Percentiles rank a stretch among this genome's conserved stretches.
Evolutionary conservation across 2,329 filamentous ascomycete genomes (phyloP).

Genomic region (Colletotrichum scovillei): DNA sequence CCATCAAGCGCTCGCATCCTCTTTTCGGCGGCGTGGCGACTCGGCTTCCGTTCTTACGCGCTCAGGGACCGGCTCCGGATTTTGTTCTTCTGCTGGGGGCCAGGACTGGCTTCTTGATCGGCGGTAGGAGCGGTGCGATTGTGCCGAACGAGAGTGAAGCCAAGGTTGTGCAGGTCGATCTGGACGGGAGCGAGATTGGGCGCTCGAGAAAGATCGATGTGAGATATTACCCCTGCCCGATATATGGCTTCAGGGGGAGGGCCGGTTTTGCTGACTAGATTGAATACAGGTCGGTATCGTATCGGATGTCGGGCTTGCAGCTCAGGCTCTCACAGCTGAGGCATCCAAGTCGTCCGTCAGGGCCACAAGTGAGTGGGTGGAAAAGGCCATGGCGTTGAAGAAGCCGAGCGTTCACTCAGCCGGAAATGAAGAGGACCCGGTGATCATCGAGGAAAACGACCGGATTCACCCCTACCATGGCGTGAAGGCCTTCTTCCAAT

Average conservation of each 20-base stretch:
- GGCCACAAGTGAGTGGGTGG: background rate
- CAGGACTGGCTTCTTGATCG: conserved; percentile 15
- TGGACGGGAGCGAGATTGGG: conserved; percentile 19
- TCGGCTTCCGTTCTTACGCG: conserved; percentile 6
- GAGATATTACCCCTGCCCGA: background rate
- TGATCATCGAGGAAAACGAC: background rate
- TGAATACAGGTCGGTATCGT: conserved; percentile 3
- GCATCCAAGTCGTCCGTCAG: background rate
- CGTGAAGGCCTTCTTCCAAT: background rate
- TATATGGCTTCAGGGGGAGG: background rate
- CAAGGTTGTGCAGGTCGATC: conserved; percentile 14
- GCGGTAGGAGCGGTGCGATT: conserved; percentile 7
- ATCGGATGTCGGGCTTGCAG: conserved; percentile 8
- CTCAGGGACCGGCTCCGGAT: conserved; percentile 7
- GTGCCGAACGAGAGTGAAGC: conserved; percentile 12
- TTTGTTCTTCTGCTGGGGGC: conserved; percentile 19
- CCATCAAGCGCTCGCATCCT: background rate
- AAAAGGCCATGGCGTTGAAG: background rate
- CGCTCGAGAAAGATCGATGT: conserved; percentile 18
- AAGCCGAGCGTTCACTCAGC: background rate
- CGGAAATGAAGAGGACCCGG: background rate
- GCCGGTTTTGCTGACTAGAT: background rate
- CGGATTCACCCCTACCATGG: conserved; percentile 16
- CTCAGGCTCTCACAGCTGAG: background rate
- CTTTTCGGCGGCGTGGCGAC: conserved; percentile 10